A percentile compares a stretch with the other conserved stretches of the same genome.
Conservation (phyloP, 129 eudicot genomes). For the Tagetes erecta region DNA sequence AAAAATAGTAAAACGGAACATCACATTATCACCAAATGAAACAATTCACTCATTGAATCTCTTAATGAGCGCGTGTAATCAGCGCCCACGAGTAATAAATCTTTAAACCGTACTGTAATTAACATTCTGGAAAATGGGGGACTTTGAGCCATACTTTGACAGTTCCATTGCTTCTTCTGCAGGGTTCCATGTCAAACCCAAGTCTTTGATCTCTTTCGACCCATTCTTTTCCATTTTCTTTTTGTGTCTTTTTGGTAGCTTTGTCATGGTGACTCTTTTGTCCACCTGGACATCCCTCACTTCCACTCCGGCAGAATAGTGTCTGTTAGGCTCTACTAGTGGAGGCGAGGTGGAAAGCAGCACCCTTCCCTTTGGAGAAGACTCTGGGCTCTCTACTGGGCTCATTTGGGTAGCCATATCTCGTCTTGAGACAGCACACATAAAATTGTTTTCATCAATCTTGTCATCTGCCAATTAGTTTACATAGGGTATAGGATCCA, state of each 20-base stretch:
- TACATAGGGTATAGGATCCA: background rate
- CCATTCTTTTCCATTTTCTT: constrained; percentile 36
- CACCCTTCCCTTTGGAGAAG: constrained; percentile 46
- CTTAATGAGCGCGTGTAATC: background rate
- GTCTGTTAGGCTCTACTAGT: constrained; percentile 13
- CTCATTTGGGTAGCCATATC: constrained; percentile 98
- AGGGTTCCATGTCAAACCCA: constrained; percentile 47
- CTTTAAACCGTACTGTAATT: background rate
- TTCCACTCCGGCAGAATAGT: constrained; percentile 45
- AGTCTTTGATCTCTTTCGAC: constrained; percentile 35
- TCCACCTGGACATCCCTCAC: constrained; percentile 92
- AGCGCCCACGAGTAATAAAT: background rate
- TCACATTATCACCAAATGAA: constrained; percentile 20
- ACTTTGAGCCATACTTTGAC: constrained; percentile 56
- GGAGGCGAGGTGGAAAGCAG: constrained; percentile 43
- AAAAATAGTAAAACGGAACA: background rate
- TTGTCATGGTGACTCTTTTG: constrained; percentile 48
- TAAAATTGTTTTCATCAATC: constrained; percentile 34
- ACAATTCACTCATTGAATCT: background rate
- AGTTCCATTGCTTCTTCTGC: constrained; percentile 44
- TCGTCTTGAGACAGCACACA: constrained; percentile 45
- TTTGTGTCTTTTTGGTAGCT: constrained; percentile 39
- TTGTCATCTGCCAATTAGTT: constrained; percentile 55
- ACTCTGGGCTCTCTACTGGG: constrained; percentile 47
- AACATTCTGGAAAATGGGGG: background rate